Base-by-base conservation (phyloP, 192 early-diverging fungal species). In the Podila minutissima region DNA sequence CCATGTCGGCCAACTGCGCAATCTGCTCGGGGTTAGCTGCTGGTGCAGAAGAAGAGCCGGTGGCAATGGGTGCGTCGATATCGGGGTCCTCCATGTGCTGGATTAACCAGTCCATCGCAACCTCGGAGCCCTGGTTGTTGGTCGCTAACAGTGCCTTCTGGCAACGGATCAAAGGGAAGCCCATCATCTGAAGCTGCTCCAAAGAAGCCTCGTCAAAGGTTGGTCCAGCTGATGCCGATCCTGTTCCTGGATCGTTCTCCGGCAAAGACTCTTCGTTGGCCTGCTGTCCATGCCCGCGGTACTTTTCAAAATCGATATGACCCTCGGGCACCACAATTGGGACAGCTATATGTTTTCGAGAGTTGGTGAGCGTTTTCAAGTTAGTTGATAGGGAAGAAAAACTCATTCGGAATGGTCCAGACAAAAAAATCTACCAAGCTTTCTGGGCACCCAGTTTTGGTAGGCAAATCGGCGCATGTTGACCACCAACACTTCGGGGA, bases 11-110 rank as follows among this genome's bases (percentile, higher is more conserved):
- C 69, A 99, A 84, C 63, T 88, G 86, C 35, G 83, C 66, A 29
- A 98, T 86, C 29, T 71, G 82, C 29, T 64, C 74, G 6, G 71
- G 74, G 37, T 83, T 85, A 4, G 82, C 83, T 48, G 64, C 66
- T 6, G 62, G 8, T 0, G 32, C 31, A 3, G 62, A 38, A 17
- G 74, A 60, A 7, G 69, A 22, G 11, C 61, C 53, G 1, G 32
- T 59, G 17, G 69, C 78, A 62, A 93, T 84, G n/a, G 94, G 94
- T 22, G 70, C 87, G 83, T 97, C 94, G 69, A 95, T 94, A 66
- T 93, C 93, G 35, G 97, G 88, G 85, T 98, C 98, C 31, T 99
- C 98, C 94, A 98, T 97, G 70, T 98, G 96, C 79, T 95, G 94
- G 86, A 98, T 95, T 29, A 98, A 69, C 97, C 97, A 98, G 73